A percentile compares a stretch with the other conserved stretches of the same genome.
Evolutionary conservation across 225 moss, liverwort and hornwort species (phyloP).

Genomic region (Pleurozium schreberi): DNA sequence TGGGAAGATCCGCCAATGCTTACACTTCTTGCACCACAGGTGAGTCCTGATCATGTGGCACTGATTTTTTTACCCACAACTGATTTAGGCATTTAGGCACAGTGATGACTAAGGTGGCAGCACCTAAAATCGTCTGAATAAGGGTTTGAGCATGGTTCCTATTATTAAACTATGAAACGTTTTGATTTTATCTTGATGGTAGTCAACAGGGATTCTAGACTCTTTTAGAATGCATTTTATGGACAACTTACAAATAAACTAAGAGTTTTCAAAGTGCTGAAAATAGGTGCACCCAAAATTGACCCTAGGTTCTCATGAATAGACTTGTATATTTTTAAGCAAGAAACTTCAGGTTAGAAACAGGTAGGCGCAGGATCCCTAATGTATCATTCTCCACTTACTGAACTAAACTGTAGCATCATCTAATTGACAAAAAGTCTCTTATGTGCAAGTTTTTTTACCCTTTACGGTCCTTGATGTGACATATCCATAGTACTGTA

Average conservation of each 20-base stretch:
- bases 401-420: neutral
- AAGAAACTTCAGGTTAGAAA: neutral
- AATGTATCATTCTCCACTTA: neutral
- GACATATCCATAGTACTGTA: neutral
- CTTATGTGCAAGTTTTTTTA: neutral
- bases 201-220: neutral
- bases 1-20: slow-evolving; percentile 16
- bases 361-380: neutral
- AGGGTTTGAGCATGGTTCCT: neutral
- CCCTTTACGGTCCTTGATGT: neutral
- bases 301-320: neutral
- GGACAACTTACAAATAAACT: neutral
- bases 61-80: neutral
- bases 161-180: neutral
- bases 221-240: neutral
- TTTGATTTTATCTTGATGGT: neutral
- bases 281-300: neutral
- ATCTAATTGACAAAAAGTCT: neutral
- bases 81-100: neutral
- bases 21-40: slow-evolving; percentile 37
- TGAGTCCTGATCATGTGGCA: neutral
- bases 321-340: neutral
- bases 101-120: neutral
- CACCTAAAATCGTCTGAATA: neutral
- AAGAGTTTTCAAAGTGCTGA: neutral